Conservation (phyloP, 768 basidiomycete genomes). For the Podaxis rugospora region DNA sequence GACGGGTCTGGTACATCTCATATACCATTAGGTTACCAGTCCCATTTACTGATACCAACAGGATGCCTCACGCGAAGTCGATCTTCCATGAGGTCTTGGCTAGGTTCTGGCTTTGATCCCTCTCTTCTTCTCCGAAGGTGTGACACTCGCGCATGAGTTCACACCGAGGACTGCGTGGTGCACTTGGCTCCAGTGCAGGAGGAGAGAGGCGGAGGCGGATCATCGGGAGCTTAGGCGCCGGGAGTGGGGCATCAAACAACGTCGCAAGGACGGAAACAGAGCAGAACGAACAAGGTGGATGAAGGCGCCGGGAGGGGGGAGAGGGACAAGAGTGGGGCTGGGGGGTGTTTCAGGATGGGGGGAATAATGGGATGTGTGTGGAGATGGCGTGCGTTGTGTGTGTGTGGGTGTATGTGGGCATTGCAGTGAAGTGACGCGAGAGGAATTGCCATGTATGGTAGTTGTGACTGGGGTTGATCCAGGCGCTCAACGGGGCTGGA, state of each 20-base stretch:
- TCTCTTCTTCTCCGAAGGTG: not conserved
- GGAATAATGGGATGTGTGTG: no score
- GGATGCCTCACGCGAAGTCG: not conserved
- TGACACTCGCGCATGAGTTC: not conserved
- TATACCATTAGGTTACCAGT: not conserved
- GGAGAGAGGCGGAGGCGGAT: not conserved
- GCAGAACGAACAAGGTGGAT: not conserved
- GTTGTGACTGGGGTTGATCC: constrained; percentile 2
- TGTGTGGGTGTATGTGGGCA: no score
- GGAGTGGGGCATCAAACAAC: not conserved
- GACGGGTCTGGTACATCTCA: not conserved
- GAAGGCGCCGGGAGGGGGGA: not conserved
- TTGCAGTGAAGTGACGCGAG: no score
- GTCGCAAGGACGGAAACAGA: not conserved
- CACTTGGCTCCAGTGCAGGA: not conserved
- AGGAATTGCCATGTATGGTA: not conserved
- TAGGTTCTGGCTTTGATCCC: no score
- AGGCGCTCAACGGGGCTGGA: not conserved
- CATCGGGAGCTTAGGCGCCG: not conserved
- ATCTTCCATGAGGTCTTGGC: not conserved
- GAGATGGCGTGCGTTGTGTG: no score
- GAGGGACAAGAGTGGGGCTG: no score
- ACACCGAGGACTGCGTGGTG: no score
- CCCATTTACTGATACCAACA: not conserved
- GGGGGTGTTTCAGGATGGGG: no score